A percentile compares a stretch with the other conserved stretches of the same genome.
Conservation (phyloP, 768 basidiomycete genomes). For the Lentinula boryana region DNA sequence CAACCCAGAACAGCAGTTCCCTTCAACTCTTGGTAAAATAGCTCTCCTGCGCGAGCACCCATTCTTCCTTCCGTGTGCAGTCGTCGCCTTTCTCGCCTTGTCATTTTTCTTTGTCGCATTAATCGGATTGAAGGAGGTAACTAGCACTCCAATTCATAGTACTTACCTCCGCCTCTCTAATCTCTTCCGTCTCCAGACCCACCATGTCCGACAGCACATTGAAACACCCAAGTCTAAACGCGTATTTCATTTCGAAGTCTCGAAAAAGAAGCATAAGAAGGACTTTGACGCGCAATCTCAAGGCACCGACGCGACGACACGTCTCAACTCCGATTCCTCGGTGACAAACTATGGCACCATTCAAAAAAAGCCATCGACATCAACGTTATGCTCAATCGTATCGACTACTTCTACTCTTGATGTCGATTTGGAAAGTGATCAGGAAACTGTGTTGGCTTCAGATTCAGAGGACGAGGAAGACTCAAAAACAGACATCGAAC, state of each 20-base stretch:
- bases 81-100: slow-evolving; percentile 18
- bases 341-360: not conserved
- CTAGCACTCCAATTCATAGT: not conserved
- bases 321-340: not conserved
- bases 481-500: not conserved
- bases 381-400: slow-evolving; percentile 6
- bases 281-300: not conserved
- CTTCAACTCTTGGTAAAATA: slow-evolving; percentile 16
- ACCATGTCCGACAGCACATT: not conserved
- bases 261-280: not conserved
- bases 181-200: not conserved
- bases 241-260: slow-evolving; percentile 6
- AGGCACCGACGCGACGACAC: not conserved
- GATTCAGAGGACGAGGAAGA: not conserved
- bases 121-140: slow-evolving; percentile 23
- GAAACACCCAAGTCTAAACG: not conserved
- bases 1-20: slow-evolving; percentile 21
- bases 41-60: slow-evolving; percentile 22
- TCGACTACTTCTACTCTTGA: slow-evolving; percentile 2
- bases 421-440: not conserved
- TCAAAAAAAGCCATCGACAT: not conserved
- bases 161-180: not conserved
- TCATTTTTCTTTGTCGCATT: slow-evolving; percentile 15
- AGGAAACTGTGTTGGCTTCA: not conserved
- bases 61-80: slow-evolving; percentile 30